Percentiles rank a stretch among this genome's conserved stretches.
phyloP scores from a whole-genome alignment of 768 basidiomycete species.

The Nidularia sp. region DNA sequence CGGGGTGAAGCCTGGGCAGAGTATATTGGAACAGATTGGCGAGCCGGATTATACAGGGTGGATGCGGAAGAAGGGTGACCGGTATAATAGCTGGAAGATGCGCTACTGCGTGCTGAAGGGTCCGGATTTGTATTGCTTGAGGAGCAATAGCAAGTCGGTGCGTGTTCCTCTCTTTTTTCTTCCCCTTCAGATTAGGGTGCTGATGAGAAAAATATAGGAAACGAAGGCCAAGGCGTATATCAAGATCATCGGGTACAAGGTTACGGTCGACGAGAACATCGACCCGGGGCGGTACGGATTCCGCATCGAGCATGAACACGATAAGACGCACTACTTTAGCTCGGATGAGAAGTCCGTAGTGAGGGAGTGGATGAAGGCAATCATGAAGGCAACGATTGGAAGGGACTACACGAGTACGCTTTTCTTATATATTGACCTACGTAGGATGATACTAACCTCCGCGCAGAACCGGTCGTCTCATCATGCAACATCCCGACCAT shows the following conservation, averaged over 20 bases:
- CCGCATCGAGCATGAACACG: constrained; percentile 84
- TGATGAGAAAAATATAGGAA: constrained; percentile 47
- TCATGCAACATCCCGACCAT: constrained; percentile 97
- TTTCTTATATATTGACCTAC: neutral
- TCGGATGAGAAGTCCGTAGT: constrained; percentile 81
- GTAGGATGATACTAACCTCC: neutral
- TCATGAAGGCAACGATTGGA: constrained; percentile 98
- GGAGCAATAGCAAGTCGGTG: constrained; percentile 62
- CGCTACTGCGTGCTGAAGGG: constrained; percentile 94
- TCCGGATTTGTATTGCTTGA: constrained; percentile 82
- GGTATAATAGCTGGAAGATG: constrained; percentile 89
- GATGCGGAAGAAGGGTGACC: constrained; percentile 94
- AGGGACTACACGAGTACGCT: constrained; percentile 85
- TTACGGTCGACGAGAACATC: constrained; percentile 87
- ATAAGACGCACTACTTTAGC: constrained; percentile 88
- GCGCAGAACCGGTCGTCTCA: constrained; percentile 84
- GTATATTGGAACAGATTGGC: constrained; percentile 88
- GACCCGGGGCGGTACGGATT: constrained; percentile 94
- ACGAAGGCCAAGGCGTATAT: constrained; percentile 96
- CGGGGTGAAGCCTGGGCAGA: constrained; percentile 53
- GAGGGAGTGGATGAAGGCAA: constrained; percentile 99
- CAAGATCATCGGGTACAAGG: constrained; percentile 87
- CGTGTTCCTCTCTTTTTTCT: constrained; percentile 15
- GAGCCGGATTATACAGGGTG: constrained; percentile 86
- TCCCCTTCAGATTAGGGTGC: neutral